Base-by-base conservation (phyloP, 345 rosid species). In the Viola odorata region DNA sequence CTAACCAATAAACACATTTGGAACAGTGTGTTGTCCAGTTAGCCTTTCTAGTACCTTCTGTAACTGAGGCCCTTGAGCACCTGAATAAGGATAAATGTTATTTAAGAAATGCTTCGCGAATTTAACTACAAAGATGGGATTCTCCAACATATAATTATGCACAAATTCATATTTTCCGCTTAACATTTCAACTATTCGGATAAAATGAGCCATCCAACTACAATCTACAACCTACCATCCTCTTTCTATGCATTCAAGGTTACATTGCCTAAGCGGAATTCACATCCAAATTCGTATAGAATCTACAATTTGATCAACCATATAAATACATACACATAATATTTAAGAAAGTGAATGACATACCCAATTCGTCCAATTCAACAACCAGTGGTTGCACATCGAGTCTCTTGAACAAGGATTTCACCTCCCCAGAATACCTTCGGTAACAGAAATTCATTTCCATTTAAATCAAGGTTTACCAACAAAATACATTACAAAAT, bases 351-450 rank as follows among this genome's bases (percentile, higher is more conserved):
- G 32, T 12, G 49, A 67, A 10, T 39, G 23, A 66, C 84, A 55
- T 70, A 94, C 99, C 99, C 73, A 89, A 70, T 64, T 87, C 85
- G 72, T 94, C 99, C 84, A 94, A 80, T 68, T 94, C 97, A 67
- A 94, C 72, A 59, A 87, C 96, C 59, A 83, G 56, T 8, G 96
- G 97, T 60, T 82, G 67, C 76, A 77, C 97, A 2, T 85, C 90
- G 53, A 89, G 84, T 69, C 60, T 86, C 67, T 84, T 82, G 75
- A 94, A 86, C 85, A 94, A 70, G 8, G 73, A 63, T 80, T 87
- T 94, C 96, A 94, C 99, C 80, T 94, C 99, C 36, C 86, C 66
- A 3, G 97, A 89, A 68, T 87, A 89, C 73, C 99, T 89, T 61
- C 57, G 73, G 68, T 48, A n/a, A 3, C 47, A 10, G 57, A n/a